Conservation (phyloP, 345 rosid species). For the Linum trigynum region DNA sequence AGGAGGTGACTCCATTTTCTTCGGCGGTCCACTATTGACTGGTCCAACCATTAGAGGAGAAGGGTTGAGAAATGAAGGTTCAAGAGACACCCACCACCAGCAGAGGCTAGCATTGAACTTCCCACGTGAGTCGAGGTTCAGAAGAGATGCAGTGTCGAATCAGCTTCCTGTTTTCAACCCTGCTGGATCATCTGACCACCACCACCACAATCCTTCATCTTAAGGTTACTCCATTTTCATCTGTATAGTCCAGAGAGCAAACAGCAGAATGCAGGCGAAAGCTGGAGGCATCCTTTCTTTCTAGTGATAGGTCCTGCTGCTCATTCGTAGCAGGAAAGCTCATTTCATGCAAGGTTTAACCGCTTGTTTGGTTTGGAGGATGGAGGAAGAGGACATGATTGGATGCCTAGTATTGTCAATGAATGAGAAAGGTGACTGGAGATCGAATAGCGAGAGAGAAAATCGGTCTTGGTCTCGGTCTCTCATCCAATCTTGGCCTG, state of each 20-base stretch:
- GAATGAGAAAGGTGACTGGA: neutral
- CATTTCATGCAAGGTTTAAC: slow-evolving; percentile 22
- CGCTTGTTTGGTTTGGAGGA: slow-evolving; percentile 9
- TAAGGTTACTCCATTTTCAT: no score
- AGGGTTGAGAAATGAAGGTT: slow-evolving; percentile 40
- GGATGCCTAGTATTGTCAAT: neutral
- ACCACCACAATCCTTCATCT: neutral
- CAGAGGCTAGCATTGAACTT: slow-evolving; percentile 50
- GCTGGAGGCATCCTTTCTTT: slow-evolving; percentile 3
- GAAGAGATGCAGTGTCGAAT: slow-evolving; percentile 70
- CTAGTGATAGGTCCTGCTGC: slow-evolving; percentile 17
- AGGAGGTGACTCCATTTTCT: slow-evolving; percentile 80
- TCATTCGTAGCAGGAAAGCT: slow-evolving; percentile 12
- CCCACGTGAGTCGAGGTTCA: slow-evolving; percentile 77
- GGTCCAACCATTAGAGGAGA: slow-evolving; percentile 40
- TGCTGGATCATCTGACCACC: slow-evolving; percentile 31
- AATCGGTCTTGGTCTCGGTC: neutral
- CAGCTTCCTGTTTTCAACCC: slow-evolving; percentile 94
- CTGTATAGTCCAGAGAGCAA: no score
- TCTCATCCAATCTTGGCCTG: neutral
- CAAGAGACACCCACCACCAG: slow-evolving; percentile 36
- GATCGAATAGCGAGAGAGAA: neutral
- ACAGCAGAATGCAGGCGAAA: no score
- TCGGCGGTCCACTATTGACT: slow-evolving; percentile 81
- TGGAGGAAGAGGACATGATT: neutral